phyloP scores from a whole-genome alignment of 2,329 filamentous ascomycete species.

The Fusarium napiforme region DNA sequence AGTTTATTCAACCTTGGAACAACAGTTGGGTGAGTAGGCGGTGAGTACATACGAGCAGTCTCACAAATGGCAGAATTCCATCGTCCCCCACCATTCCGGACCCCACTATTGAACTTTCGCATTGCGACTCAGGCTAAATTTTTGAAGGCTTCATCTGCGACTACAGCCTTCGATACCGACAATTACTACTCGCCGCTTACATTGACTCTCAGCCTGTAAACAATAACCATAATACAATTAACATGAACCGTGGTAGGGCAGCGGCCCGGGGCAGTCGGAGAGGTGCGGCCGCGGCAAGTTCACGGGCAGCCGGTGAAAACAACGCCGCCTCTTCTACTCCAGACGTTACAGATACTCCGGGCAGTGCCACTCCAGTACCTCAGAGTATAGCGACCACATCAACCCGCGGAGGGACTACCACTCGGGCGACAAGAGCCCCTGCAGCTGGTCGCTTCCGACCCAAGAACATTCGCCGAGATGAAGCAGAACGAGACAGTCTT shows the following conservation, averaged over 20 bases:
- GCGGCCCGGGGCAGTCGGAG: conserved; percentile 48
- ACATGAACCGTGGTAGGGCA: conserved; percentile 51
- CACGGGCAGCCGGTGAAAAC: conserved; percentile 35
- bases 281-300: conserved; percentile 44
- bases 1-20: background rate
- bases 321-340: conserved; percentile 29
- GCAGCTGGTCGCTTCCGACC: conserved; percentile 57
- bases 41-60: conserved; percentile 14
- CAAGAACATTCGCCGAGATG: conserved; percentile 61
- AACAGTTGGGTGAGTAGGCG: conserved; percentile 17
- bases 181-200: background rate
- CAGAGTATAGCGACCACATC: conserved; percentile 42
- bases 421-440: conserved; percentile 52
- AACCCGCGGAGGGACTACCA: conserved; percentile 48
- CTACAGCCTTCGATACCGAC: conserved; percentile 1
- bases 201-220: background rate
- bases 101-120: conserved; percentile 37
- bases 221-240: background rate
- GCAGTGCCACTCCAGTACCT: conserved; percentile 24
- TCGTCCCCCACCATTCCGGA: conserved; percentile 49
- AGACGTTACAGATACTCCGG: conserved; percentile 32
- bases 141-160: conserved; percentile 43
- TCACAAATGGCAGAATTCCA: conserved; percentile 43
- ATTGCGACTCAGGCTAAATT: conserved; percentile 39
- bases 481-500: conserved; percentile 59